Evolutionary conservation across 2,329 filamentous ascomycete genomes (phyloP), one percentile per base, ranked within the genome.

Genomic region (Didymella sp.): DNA sequence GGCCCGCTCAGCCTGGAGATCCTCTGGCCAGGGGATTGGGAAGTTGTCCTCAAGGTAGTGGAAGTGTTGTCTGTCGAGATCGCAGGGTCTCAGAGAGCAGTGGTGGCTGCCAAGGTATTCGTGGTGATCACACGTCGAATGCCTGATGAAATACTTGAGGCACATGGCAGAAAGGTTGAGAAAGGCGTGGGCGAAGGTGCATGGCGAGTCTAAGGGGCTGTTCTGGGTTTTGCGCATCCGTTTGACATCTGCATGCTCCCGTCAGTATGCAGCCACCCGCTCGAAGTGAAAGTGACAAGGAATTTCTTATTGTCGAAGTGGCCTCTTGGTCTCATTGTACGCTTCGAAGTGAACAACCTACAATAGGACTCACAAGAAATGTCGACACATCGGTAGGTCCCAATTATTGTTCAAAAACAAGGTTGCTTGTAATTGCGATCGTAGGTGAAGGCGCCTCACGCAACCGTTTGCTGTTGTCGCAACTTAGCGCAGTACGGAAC

Each of bases 41-140:
- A 49, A 58, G 19, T 33, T 22, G 44, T 58, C 55, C 11, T 41
- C 19, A 8, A 58, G 6, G 31, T 49, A 45, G 30, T 53, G 33
- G 17, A 53, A 52, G 9, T 52, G 55, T n/a, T 52, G 55, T 24
- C 2, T 27, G 38, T 33, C 21, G 38, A 52, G 38, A 15, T 44
- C 38, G 33, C 55, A 58, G 12, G 44, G 55, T 9, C 8, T 47
- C 1, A 19, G 13, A 7, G 24, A 19, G 55, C 55, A 58, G 30
- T 58, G 44, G 13, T 52, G 38, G 33, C 49, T 53, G 44, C 55
- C 55, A 12, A 58, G 43, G 13, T 58, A 58, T 22, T 52, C 49
- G 25, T 52, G 31, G 21, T 58, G 55, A 24, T 45, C 27, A 17
- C 55, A 58, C n/a, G 21, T 6, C 5, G 37, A 22, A 25, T 49